phyloP scores from a whole-genome alignment of 2,329 filamentous ascomycete species.

The Nothophaeocryptopus gaeumannii region DNA sequence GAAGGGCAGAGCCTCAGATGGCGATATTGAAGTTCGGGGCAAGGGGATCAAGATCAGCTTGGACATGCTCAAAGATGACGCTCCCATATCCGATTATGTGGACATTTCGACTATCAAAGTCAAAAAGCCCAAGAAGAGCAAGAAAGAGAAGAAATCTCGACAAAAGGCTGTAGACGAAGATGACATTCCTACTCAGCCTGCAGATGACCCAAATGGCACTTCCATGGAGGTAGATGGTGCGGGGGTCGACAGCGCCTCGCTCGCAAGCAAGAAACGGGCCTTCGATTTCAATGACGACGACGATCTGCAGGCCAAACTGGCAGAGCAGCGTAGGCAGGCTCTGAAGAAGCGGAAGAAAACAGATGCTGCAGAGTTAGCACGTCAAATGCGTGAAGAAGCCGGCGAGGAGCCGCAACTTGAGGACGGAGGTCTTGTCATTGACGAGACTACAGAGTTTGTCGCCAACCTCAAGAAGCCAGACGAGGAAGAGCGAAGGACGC shows the following conservation, averaged over 20 bases:
- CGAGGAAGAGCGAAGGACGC: constrained; percentile 45
- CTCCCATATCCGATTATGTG: constrained; percentile 79
- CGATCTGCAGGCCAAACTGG: constrained; percentile 81
- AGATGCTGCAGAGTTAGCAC: constrained; percentile 81
- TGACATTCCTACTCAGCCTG: constrained; percentile 48
- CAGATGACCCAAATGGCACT: constrained; percentile 31
- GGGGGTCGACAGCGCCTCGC: constrained; percentile 30
- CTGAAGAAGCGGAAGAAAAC: constrained; percentile 89
- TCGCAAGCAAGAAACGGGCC: constrained; percentile 58
- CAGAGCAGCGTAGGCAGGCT: constrained; percentile 75
- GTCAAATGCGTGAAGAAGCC: constrained; percentile 70
- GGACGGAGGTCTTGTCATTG: constrained; percentile 76
- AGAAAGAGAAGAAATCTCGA: constrained; percentile 69
- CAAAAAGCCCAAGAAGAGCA: constrained; percentile 84
- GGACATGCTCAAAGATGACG: constrained; percentile 65
- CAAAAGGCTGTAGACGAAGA: constrained; percentile 62
- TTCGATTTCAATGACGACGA: constrained; percentile 68
- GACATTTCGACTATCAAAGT: constrained; percentile 85
- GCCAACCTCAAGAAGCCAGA: constrained; percentile 72
- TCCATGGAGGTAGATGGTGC: constrained; percentile 72
- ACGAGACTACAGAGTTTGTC: constrained; percentile 93
- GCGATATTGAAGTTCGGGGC: constrained; percentile 55
- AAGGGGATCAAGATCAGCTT: constrained; percentile 73
- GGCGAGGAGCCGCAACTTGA: constrained; percentile 57
- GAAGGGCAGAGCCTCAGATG: constrained; percentile 42